Percentiles rank a stretch among this genome's conserved stretches.
Conservation (phyloP, 1,139 yeast genomes). For the Yamadazyma diddensiae region DNA sequence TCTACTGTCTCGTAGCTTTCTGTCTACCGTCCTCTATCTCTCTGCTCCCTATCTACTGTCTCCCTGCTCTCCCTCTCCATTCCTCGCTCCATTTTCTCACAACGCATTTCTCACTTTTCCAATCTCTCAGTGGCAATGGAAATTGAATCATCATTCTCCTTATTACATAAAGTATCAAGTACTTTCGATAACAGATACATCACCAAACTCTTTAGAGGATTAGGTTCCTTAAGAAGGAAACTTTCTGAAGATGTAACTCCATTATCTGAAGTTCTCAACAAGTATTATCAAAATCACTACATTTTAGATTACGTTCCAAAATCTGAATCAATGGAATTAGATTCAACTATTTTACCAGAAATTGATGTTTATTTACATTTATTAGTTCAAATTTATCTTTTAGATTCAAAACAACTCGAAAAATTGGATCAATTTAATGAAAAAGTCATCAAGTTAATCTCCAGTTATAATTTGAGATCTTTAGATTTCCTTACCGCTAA, state of each 20-base stretch:
- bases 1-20: too few relatives aligned
- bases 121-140: slow-evolving; percentile 25
- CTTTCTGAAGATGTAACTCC: slow-evolving; percentile 44
- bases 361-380: slow-evolving; percentile 78
- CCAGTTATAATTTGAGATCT: slow-evolving; percentile 72
- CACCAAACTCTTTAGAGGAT: slow-evolving; percentile 79
- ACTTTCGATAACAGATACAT: slow-evolving; percentile 85
- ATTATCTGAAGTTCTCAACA: slow-evolving; percentile 52
- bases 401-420: slow-evolving; percentile 56
- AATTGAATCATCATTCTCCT: slow-evolving; percentile 51
- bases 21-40: too few relatives aligned
- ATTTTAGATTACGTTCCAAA: slow-evolving; percentile 36
- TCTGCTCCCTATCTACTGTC: not conserved
- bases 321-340: slow-evolving; percentile 6
- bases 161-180: slow-evolving; percentile 67
- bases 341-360: slow-evolving; percentile 56
- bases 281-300: slow-evolving; percentile 46
- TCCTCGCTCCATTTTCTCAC: not conserved
- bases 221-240: slow-evolving; percentile 70
- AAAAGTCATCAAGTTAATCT: slow-evolving; percentile 53
- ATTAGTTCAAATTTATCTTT: slow-evolving; percentile 69
- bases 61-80: slow-evolving; percentile 1
- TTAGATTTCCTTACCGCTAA: slow-evolving; percentile 86
- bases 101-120: not conserved
- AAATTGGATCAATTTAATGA: slow-evolving; percentile 53